Conservation (phyloP, 1,284 basidiomycete species). For the Marasmius sp. region DNA sequence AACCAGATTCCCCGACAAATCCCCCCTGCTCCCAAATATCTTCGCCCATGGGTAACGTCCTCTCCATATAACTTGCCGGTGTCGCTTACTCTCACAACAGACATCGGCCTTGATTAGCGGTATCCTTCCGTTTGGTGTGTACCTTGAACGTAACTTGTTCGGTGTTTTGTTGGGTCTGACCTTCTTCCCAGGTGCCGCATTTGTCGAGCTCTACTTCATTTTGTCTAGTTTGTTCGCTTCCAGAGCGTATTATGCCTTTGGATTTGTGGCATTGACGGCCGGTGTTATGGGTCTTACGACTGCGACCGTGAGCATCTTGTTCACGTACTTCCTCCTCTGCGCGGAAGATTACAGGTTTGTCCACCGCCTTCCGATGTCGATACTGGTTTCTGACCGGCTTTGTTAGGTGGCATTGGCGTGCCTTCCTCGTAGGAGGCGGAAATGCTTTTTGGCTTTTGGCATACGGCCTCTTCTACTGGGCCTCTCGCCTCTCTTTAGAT, state of each 20-base stretch:
- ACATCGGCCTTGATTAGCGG: conserved; percentile 83
- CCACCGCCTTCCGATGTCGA: conserved; percentile 4
- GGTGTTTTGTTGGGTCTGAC: background rate
- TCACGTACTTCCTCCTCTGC: conserved; percentile 92
- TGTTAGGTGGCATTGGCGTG: conserved; percentile 91
- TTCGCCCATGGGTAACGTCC: conserved; percentile 67
- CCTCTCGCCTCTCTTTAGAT: conserved; percentile 79
- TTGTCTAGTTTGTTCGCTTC: conserved; percentile 93
- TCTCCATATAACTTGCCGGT: background rate
- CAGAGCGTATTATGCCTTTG: conserved; percentile 93
- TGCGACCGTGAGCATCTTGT: conserved; percentile 87
- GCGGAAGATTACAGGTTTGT: conserved; percentile 90
- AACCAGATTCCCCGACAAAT: conserved; percentile 94
- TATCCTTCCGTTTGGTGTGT: conserved; percentile 85
- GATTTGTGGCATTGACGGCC: conserved; percentile 91
- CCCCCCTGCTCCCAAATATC: conserved; percentile 82
- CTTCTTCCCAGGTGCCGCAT: conserved; percentile 73
- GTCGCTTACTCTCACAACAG: conserved; percentile 31
- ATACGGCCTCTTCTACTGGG: conserved; percentile 90
- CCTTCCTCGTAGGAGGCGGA: conserved; percentile 93
- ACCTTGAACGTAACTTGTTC: background rate
- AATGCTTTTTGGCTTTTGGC: conserved; percentile 90
- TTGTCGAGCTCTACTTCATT: conserved; percentile 95
- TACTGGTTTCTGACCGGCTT: background rate
- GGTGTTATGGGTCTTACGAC: conserved; percentile 85